These are phyloP conservation scores for Fraxinus angustifolia DNA, from an alignment of 305 asterid genomes.

Conservation along the genomic window DNA sequence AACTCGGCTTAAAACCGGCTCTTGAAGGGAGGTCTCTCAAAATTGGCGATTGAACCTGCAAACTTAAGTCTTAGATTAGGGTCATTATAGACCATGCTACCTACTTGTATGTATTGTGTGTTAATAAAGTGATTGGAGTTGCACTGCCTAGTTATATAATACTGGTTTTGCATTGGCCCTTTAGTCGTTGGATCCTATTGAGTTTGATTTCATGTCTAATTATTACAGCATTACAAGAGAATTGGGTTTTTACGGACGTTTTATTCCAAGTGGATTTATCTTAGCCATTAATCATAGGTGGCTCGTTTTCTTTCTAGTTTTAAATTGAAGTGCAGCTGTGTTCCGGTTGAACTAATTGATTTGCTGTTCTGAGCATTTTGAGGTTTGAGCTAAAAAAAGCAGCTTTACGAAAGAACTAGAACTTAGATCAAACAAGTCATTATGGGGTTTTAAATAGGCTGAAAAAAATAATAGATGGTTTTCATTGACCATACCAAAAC, in stretches of 20 bases:
- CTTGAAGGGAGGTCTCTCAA: neutral
- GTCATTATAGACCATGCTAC: neutral
- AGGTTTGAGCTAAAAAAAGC: neutral
- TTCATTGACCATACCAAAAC: neutral
- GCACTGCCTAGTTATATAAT: neutral
- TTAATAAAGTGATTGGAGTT: neutral
- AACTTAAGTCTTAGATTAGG: neutral
- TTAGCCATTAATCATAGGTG: neutral
- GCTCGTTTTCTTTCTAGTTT: neutral
- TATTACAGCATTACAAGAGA: neutral
- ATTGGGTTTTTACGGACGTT: neutral
- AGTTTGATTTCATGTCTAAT: neutral
- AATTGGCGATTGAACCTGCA: neutral
- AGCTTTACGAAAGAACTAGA: neutral
- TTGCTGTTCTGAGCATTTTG: neutral
- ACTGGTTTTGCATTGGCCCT: neutral
- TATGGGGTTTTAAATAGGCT: neutral
- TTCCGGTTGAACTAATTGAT: neutral
- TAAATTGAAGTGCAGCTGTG: neutral
- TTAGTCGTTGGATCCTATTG: neutral
- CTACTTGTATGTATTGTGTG: neutral
- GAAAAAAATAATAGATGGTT: neutral
- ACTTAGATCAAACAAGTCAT: neutral
- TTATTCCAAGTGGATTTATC: neutral
- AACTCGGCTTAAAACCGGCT: neutral